Conservation (phyloP, 2,329 filamentous ascomycete species). For the Sordariomycetes sp. region DNA sequence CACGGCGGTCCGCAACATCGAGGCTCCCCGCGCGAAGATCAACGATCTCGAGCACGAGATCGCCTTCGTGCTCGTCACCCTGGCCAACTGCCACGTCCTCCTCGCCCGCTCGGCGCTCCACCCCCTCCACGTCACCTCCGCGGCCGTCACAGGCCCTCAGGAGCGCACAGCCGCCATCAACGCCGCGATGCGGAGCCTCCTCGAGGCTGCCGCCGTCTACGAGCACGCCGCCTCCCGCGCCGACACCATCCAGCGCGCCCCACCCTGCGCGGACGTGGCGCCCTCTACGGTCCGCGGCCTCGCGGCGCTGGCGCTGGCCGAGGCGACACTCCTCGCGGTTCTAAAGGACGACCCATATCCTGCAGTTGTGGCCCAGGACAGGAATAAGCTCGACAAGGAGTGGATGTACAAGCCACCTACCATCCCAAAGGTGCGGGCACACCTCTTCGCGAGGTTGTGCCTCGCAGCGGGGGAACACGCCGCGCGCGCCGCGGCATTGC, state of each 20-base stretch:
- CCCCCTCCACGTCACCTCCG: constrained; percentile 54
- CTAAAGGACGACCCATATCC: constrained; percentile 93
- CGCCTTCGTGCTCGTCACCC: constrained; percentile 61
- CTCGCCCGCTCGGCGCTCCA: constrained; percentile 61
- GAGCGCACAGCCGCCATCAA: constrained; percentile 58
- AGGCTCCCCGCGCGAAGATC: constrained; percentile 54
- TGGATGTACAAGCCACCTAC: constrained; percentile 94
- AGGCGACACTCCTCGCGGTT: constrained; percentile 81
- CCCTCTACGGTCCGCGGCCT: constrained; percentile 41
- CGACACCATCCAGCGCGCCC: constrained; percentile 5
- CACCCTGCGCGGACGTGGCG: constrained; percentile 39
- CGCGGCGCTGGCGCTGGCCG: constrained; percentile 60
- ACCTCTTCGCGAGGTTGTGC: constrained; percentile 78
- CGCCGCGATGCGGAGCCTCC: constrained; percentile 61
- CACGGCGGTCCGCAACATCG: constrained; percentile 42
- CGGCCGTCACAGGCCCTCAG: constrained; percentile 45
- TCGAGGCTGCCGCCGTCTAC: constrained; percentile 69
- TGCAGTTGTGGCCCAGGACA: constrained; percentile 63
- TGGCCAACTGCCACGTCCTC: constrained; percentile 62
- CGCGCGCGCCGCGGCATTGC: constrained; percentile 48
- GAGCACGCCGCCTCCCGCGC: constrained; percentile 51
- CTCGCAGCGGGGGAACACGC: constrained; percentile 83
- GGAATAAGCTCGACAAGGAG: constrained; percentile 74
- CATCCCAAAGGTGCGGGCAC: constrained; percentile 77
- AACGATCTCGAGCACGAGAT: constrained; percentile 72